Conservation (phyloP, 148 eudicot species). For the Agrostemma githago region DNA sequence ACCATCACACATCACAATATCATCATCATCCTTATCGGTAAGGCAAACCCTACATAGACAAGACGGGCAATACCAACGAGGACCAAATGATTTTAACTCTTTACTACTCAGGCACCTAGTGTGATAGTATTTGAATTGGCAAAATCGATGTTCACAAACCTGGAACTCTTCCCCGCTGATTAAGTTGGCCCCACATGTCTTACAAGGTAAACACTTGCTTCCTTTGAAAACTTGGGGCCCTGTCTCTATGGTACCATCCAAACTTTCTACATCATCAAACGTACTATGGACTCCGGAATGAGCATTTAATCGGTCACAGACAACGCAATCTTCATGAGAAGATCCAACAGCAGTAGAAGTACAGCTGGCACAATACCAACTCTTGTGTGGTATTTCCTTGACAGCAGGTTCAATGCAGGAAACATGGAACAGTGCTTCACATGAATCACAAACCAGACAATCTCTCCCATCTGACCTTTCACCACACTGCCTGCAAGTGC, state of each 20-base stretch:
- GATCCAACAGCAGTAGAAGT: slow-evolving; percentile 45
- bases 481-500: slow-evolving; percentile 59
- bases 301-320: slow-evolving; percentile 60
- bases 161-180: slow-evolving; percentile 38
- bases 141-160: slow-evolving; percentile 65
- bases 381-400: slow-evolving; percentile 61
- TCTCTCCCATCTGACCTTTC: slow-evolving; percentile 59
- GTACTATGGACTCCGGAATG: slow-evolving; percentile 24
- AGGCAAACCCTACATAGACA: slow-evolving; percentile 88
- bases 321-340: slow-evolving; percentile 68
- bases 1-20: slow-evolving; percentile 79
- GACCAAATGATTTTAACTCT: slow-evolving; percentile 52
- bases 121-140: slow-evolving; percentile 69
- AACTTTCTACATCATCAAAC: slow-evolving; percentile 40
- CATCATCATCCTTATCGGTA: slow-evolving; percentile 64
- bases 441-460: slow-evolving; percentile 80
- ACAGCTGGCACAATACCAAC: slow-evolving; percentile 84
- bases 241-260: slow-evolving; percentile 32
- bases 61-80: slow-evolving; percentile 92
- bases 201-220: slow-evolving; percentile 37
- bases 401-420: slow-evolving; percentile 73
- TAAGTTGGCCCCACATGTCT: slow-evolving; percentile 43
- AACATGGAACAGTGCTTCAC: slow-evolving; percentile 78
- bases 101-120: slow-evolving; percentile 61
- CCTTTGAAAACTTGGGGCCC: slow-evolving; percentile 36